phyloP scores from a whole-genome alignment of 192 early-diverging fungal genomes.

The Coemansia sp. region DNA sequence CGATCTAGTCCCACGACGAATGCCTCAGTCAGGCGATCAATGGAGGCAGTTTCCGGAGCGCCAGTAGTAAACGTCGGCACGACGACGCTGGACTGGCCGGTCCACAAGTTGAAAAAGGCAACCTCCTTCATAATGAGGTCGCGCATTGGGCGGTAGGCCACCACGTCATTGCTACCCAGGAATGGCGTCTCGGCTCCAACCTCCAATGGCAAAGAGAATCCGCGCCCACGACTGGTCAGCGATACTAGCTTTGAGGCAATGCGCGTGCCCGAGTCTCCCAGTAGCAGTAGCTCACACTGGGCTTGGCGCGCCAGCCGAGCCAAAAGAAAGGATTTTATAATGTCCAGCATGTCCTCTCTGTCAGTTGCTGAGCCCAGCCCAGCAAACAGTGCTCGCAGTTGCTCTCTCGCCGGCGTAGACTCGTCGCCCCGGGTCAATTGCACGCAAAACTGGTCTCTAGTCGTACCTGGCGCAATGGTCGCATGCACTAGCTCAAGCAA shows the following conservation, averaged over 20 bases:
- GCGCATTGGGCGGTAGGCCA: slow-evolving; percentile 75
- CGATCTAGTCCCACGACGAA: slow-evolving; percentile 80
- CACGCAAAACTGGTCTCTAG: slow-evolving; percentile 18
- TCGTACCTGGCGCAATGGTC: slow-evolving; percentile 14
- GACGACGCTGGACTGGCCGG: slow-evolving; percentile 38
- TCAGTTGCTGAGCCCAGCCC: slow-evolving; percentile 64
- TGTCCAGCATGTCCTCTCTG: slow-evolving; percentile 71
- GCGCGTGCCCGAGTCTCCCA: slow-evolving; percentile 82
- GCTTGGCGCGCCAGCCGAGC: slow-evolving; percentile 56
- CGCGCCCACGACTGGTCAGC: slow-evolving; percentile 81
- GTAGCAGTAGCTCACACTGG: slow-evolving; percentile 60
- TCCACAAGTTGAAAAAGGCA: slow-evolving; percentile 66
- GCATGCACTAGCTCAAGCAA: slow-evolving; percentile 22
- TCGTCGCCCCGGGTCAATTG: slow-evolving; percentile 15
- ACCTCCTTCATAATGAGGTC: slow-evolving; percentile 82
- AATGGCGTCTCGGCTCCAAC: slow-evolving; percentile 63
- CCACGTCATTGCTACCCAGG: slow-evolving; percentile 53
- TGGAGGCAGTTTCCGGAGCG: slow-evolving; percentile 53
- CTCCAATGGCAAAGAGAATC: slow-evolving; percentile 81
- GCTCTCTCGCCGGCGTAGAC: slow-evolving; percentile 25
- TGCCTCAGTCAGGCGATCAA: slow-evolving; percentile 47
- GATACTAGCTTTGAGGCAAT: slow-evolving; percentile 78
- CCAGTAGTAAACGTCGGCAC: slow-evolving; percentile 62
- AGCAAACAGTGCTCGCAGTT: slow-evolving; percentile 58
- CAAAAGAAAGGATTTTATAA: slow-evolving; percentile 65